These are phyloP conservation scores for Xylaria sp. DNA, from an alignment of 495 filamentous ascomycete species.

Conservation along the genomic window DNA sequence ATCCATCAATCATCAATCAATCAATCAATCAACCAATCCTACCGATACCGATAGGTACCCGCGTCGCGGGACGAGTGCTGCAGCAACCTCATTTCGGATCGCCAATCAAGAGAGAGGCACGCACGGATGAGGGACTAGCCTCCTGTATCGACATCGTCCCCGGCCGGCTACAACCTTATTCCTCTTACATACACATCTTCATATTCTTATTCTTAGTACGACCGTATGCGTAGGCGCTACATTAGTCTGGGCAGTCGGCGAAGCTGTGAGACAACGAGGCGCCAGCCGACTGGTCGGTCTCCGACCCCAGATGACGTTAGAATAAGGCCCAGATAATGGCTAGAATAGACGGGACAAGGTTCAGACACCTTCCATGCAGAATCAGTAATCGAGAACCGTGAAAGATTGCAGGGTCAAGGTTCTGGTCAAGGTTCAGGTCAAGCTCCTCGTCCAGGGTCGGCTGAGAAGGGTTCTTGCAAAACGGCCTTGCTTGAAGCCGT, in stretches of 20 bases:
- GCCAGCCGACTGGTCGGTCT: conserved; percentile 13
- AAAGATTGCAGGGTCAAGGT: conserved; percentile 23
- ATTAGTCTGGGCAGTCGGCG: too few species aligned
- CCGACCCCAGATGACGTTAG: conserved; percentile 17
- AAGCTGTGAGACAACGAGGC: conserved; percentile 15
- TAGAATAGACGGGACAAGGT: conserved; percentile 17
- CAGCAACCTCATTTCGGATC: conserved; percentile 6
- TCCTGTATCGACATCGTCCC: background rate
- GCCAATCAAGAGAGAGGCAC: conserved; percentile 1
- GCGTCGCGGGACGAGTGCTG: conserved; percentile 4
- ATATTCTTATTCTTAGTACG: conserved; percentile 11
- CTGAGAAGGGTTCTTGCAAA: background rate
- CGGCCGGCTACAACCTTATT: background rate
- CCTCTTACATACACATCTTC: too few species aligned
- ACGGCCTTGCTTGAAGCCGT: conserved; percentile 16
- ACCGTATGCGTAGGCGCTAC: too few species aligned
- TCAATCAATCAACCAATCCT: too few species aligned
- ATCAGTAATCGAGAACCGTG: conserved; percentile 20
- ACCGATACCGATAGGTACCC: background rate
- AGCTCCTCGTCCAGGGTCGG: too few species aligned
- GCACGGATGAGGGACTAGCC: background rate
- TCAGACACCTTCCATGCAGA: conserved; percentile 27
- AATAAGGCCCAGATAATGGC: conserved; percentile 17
- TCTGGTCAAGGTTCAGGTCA: too few species aligned
- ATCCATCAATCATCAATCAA: too few species aligned